Evolutionary conservation across 2,329 filamentous ascomycete genomes (phyloP), one percentile per base, ranked within the genome.

Genomic region (Fusarium napiforme): DNA sequence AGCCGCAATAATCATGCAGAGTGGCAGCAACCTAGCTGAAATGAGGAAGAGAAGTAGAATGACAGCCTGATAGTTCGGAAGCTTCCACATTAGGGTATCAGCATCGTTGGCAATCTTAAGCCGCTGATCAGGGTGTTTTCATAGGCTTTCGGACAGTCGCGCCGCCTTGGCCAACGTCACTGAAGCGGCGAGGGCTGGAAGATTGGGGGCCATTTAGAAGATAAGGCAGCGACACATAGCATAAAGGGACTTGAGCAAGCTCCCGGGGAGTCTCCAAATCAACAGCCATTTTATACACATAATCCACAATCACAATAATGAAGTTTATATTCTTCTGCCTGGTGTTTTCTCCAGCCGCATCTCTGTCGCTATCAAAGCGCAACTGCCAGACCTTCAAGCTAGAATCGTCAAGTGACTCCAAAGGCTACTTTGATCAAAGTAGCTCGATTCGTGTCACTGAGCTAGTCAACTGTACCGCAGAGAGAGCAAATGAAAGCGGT

Each of bases 251-350:
- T 34, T 34, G 32, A 34, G 7, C 6, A 18, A 36, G 16, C 40
- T 10, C n/a, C 5, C 6, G 9, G 5, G n/a, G 5, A 16, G 15
- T 4, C 9, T 7, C 40, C 14, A 23, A 23, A 23, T 23, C 14
- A 42, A 16, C 11, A 7, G 1, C 32, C 12, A 34, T 34, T 34
- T 34, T 34, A 34, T 15, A 34, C 12, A 34, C 2, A 15, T 4
- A 26, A 9, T 26, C 18, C 5, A 0, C 0, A 19, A 14, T 9
- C 9, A 9, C 12, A 19, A 14, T 1, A 19, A 26, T 26, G 7
- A 47, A 47, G 1, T 6, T 30, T 4, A 30, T 8, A 10, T 16
- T 47, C 4, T 47, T n/a, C 45, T 21, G 21, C 19, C 9, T n/a
- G 7, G 4, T 21, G 5, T 5, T 30, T 3, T 47, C 5, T 9